phyloP scores from a whole-genome alignment of 1,284 basidiomycete genomes.

The Boletus hoseneyae region DNA sequence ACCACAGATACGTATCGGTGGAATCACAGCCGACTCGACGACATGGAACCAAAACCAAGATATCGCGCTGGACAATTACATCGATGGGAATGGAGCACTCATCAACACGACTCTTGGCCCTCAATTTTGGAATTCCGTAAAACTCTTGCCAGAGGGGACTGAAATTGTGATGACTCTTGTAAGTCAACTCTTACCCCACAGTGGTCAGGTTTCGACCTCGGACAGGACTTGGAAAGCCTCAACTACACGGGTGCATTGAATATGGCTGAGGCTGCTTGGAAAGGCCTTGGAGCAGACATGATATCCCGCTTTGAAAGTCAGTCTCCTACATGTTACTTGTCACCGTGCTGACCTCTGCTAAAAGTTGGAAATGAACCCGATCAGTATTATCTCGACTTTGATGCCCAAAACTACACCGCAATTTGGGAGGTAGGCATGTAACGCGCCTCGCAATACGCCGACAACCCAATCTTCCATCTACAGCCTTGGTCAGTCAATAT shows the following conservation, averaged over 20 bases:
- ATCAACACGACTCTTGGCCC: conserved; percentile 50
- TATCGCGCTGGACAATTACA: conserved; percentile 41
- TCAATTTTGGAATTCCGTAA: conserved; percentile 45
- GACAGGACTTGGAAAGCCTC: conserved; percentile 42
- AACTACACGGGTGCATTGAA: conserved; percentile 40
- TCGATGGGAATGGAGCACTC: conserved; percentile 39
- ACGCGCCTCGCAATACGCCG: too few species aligned
- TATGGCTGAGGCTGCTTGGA: conserved; percentile 41
- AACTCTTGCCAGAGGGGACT: conserved; percentile 43
- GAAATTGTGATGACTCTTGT: conserved; percentile 45
- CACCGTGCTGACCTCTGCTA: neutral
- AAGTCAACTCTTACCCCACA: neutral
- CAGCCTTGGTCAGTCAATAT: conserved; percentile 48
- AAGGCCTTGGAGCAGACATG: conserved; percentile 37
- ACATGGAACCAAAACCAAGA: conserved; percentile 42
- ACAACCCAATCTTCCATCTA: too few species aligned
- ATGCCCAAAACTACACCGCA: conserved; percentile 40
- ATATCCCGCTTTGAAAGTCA: conserved; percentile 45
- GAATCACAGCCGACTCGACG: conserved; percentile 51
- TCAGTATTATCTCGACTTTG: conserved; percentile 40
- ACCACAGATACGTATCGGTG: conserved; percentile 46
- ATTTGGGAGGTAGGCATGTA: too few species aligned
- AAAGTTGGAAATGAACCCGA: conserved; percentile 54
- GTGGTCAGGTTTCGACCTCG: neutral
- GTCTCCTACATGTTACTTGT: conserved; percentile 9